Evolutionary conservation across 352 stramenopile genomes (phyloP).

Genomic region (Elongisporangium prolatum): DNA sequence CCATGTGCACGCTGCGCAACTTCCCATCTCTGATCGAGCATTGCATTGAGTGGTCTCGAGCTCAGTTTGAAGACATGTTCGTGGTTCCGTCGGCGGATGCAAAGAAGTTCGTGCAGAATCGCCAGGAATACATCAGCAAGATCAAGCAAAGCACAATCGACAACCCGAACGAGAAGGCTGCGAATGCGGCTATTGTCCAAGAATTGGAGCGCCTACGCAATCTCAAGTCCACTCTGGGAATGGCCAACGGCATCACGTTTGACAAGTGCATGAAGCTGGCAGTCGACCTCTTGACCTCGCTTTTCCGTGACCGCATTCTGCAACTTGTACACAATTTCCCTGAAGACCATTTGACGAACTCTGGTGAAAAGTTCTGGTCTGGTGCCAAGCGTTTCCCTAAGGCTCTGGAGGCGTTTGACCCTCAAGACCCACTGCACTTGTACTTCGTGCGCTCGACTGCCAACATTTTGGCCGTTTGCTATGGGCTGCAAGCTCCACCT

Average conservation of each 20-base stretch:
- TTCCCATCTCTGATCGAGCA: slow-evolving; percentile 96
- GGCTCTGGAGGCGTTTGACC: slow-evolving; percentile 54
- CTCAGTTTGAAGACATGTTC: slow-evolving; percentile 84
- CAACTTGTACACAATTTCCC: slow-evolving; percentile 85
- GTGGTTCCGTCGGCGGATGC: slow-evolving; percentile 75
- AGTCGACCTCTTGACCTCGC: slow-evolving; percentile 67
- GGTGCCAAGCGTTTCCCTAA: slow-evolving; percentile 82
- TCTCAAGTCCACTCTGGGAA: slow-evolving; percentile 51
- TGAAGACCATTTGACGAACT: slow-evolving; percentile 80
- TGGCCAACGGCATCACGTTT: slow-evolving; percentile 52
- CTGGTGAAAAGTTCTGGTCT: slow-evolving; percentile 81
- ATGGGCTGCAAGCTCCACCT: slow-evolving; percentile 61
- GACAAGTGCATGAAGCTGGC: slow-evolving; percentile 69
- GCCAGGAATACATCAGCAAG: slow-evolving; percentile 68
- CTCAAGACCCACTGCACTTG: slow-evolving; percentile 55
- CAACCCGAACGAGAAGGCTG: slow-evolving; percentile 69
- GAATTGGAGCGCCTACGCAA: slow-evolving; percentile 65
- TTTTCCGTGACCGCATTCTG: slow-evolving; percentile 88
- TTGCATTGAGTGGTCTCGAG: slow-evolving; percentile 98
- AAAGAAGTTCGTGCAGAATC: slow-evolving; percentile 83
- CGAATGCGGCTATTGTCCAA: slow-evolving; percentile 57
- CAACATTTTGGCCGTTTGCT: slow-evolving; percentile 80
- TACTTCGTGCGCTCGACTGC: slow-evolving; percentile 78
- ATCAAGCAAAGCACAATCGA: slow-evolving; percentile 64
- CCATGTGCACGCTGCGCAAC: slow-evolving; percentile 99